Percentiles rank a stretch among this genome's conserved stretches.
These are phyloP conservation scores for Xerocomus minutiporus DNA, from an alignment of 1,284 basidiomycete genomes.

Conservation along the genomic window DNA sequence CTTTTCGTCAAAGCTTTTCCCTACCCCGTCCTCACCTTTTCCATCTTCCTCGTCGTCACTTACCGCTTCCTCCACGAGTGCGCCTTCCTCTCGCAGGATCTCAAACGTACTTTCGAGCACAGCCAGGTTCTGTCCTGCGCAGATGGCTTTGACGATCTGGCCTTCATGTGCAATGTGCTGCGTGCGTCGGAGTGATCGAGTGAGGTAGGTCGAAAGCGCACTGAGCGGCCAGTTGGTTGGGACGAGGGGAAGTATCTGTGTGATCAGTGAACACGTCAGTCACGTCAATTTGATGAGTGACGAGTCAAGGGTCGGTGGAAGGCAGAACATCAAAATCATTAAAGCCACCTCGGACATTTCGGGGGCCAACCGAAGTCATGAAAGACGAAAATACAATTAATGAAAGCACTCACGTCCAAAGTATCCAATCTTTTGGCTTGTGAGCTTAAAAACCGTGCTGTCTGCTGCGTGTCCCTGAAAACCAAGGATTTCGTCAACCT, in stretches of 20 bases:
- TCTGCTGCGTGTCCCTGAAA: conserved; percentile 47
- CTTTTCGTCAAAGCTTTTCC: conserved; percentile 31
- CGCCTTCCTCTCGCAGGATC: conserved; percentile 57
- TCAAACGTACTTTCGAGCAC: conserved; percentile 25
- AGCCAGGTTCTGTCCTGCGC: conserved; percentile 66
- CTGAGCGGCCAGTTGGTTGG: conserved; percentile 74
- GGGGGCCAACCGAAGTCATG: not conserved
- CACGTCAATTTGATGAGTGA: not conserved
- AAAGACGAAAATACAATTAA: not conserved
- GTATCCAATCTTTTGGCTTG: conserved; percentile 78
- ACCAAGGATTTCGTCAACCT: not conserved
- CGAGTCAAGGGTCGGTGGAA: not conserved
- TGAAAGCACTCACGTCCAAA: conserved; percentile 54
- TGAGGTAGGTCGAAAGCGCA: conserved; percentile 70
- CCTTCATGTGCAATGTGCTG: conserved; percentile 70
- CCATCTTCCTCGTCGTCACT: conserved; percentile 42
- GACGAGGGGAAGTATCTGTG: conserved; percentile 64
- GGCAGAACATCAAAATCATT: not conserved
- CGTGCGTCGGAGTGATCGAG: conserved; percentile 70
- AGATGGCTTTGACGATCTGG: conserved; percentile 67
- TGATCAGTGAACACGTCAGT: conserved; percentile 2
- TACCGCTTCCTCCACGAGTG: conserved; percentile 59
- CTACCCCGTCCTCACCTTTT: conserved; percentile 14
- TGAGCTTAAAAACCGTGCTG: conserved; percentile 68
- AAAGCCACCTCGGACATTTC: not conserved